Evolutionary conservation across 2,329 filamentous ascomycete genomes (phyloP).

Genomic region (Talaromyces piceae): DNA sequence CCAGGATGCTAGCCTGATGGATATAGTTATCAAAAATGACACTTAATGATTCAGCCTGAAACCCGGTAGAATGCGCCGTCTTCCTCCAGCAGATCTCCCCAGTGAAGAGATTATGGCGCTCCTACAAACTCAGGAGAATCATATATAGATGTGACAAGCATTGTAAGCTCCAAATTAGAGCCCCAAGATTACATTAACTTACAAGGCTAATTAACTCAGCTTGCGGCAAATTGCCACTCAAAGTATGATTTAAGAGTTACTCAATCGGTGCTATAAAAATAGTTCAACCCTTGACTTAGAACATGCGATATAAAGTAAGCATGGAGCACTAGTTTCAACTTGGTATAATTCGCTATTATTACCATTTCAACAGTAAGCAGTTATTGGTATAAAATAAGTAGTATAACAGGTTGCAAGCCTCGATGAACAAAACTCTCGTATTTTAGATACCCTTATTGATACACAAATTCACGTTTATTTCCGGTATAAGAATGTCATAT

Average conservation of each 20-base stretch:
- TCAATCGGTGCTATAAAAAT: neutral
- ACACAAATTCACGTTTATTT: constrained; percentile 2
- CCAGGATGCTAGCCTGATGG: no score
- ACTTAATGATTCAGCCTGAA: no score
- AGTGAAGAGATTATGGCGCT: neutral
- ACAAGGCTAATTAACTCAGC: neutral
- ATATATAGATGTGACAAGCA: no score
- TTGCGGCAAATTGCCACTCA: neutral
- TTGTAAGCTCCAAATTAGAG: neutral
- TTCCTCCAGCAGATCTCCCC: no score
- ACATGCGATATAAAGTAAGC: neutral
- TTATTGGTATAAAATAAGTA: constrained; percentile 4
- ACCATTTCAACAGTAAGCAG: constrained; percentile 9
- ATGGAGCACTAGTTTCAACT: neutral
- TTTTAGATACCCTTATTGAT: constrained; percentile 10
- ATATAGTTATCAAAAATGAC: no score
- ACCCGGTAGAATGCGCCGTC: no score
- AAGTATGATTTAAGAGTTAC: neutral
- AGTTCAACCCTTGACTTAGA: neutral
- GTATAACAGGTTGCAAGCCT: constrained; percentile 1
- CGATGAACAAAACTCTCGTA: constrained; percentile 2
- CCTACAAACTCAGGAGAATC: neutral
- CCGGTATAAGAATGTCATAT: neutral
- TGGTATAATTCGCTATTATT: no score
- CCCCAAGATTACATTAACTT: neutral